Evolutionary conservation across 306 rosid species (phyloP), one percentile per base, ranked within the genome.

Genomic region (Ceratonia siliqua): DNA sequence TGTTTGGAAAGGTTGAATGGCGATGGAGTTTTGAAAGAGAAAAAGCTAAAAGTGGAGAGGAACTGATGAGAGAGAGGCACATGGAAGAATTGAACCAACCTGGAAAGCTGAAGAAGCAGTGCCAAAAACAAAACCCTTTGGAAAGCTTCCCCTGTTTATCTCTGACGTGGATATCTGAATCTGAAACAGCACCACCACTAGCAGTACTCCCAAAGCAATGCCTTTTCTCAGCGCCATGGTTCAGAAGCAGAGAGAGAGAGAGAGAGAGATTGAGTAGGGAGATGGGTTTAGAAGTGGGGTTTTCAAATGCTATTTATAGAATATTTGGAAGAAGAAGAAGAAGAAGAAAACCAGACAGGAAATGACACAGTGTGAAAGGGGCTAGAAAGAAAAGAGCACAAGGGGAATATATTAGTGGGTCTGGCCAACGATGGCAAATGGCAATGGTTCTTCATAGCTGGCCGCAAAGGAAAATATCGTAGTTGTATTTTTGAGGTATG

Each of bases 31-130:
- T n/a, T n/a, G n/a, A n/a, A n/a, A n/a, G n/a, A n/a, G n/a, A n/a
- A n/a, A n/a, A n/a, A n/a, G n/a, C n/a, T n/a, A n/a, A n/a, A n/a
- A n/a, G n/a, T n/a, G n/a, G n/a, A n/a, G n/a, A n/a, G n/a, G n/a
- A n/a, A n/a, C n/a, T n/a, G n/a, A n/a, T n/a, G n/a, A n/a, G n/a
- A 17, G 18, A 3, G 12, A 6, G 11, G n/a, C 17, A 49, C 1
- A 50, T 52, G 25, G 13, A 67, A 11, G 10, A 11, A 25, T 18
- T 27, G 10, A 4, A 65, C 46, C 0, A 82, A 94, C 99, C 97
- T 90, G 99, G 81, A 87, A 94, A 75, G 97, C 96, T 58, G 99
- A 85, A 70, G 99, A 92, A n/a, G 99, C 97, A 18, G 97, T 94
- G 6, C 99, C 99, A 42, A 94, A 94, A 11, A 82, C 78, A 59